Evolutionary conservation across 257 asterid genomes (phyloP), one percentile per base, ranked within the genome.

Genomic region (Solanum lignicaule): DNA sequence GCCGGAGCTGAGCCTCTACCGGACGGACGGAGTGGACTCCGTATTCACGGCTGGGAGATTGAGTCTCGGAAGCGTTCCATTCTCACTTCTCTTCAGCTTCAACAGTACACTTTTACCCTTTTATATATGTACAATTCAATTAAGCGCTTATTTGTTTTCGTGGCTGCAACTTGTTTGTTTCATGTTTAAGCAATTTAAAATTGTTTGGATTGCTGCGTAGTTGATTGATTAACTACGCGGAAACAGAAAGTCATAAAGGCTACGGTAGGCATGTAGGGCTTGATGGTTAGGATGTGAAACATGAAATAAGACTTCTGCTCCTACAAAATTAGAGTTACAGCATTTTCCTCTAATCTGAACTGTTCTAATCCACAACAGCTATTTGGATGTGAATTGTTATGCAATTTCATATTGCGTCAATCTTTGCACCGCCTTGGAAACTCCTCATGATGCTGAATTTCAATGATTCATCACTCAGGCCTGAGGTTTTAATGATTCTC

Each of bases 41-140:
- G 90, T 8, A 83, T 92, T 73, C 91, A 85, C 66, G 94, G 92
- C 85, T 92, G 94, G 99, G 99, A 96, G 92, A 95, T 97, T 88
- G 99, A 97, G 90, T 91, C 99, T 83, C 89, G 87, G 92, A 95
- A 94, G 92, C 94, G 95, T 84, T 90, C 98, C 72, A 95, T 95
- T 90, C 99, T 97, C 91, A 96, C 87, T 88, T 96, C 97, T 75
- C 93, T 95, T 55, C 92, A 91, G 83, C 93, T 93, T 29, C 93
- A 94, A 90, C 90, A 92, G 99, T 97, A 91, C 58, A 46, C 83
- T 31, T 33, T 15, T 41, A 11, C 87, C 85, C 25, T 2, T 21
- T n/a, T 72, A 16, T 65, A 25, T 65, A 11, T 27, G 73, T 69
- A 38, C 68, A 16, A 25, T 82, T 48, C 41, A 31, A 82, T 82